phyloP scores from a whole-genome alignment of 768 basidiomycete genomes.

The Kwoniella dendrophila region DNA sequence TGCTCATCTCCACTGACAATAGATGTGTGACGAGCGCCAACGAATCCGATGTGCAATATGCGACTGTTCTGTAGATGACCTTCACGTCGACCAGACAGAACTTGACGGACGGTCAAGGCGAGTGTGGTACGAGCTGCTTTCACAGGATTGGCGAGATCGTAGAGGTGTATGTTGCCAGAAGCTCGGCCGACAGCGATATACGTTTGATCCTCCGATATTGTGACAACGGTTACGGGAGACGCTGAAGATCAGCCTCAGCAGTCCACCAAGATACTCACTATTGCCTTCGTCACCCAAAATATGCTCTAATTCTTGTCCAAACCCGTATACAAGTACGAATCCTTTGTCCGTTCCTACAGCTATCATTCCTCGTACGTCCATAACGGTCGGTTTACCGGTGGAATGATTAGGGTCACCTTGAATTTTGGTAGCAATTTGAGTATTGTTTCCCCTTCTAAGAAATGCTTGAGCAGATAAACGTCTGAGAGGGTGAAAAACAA shows the following conservation, averaged over 20 bases:
- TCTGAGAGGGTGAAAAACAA: conserved; percentile 45
- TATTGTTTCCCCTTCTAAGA: background rate
- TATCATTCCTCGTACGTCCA: conserved; percentile 82
- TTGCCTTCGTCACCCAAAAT: conserved; percentile 72
- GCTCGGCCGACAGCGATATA: conserved; percentile 86
- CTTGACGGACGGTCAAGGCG: conserved; percentile 48
- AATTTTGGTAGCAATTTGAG: conserved; percentile 1
- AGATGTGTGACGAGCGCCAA: conserved; percentile 89
- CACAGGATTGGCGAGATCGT: conserved; percentile 71
- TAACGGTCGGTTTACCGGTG: conserved; percentile 66
- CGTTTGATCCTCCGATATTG: conserved; percentile 90
- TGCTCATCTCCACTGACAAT: conserved; percentile 85
- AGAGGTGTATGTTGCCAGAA: conserved; percentile 81
- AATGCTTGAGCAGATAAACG: conserved; percentile 35
- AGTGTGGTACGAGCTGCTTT: conserved; percentile 68
- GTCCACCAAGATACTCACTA: conserved; percentile 59
- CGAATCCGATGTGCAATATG: conserved; percentile 76
- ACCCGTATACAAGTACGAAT: conserved; percentile 80
- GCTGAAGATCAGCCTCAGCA: conserved; percentile 1
- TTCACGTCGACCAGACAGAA: conserved; percentile 79
- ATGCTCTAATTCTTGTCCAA: conserved; percentile 78
- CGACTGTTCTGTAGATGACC: conserved; percentile 70
- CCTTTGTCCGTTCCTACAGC: conserved; percentile 85
- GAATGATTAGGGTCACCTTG: conserved; percentile 4
- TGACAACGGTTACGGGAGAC: conserved; percentile 58